Evolutionary conservation across 371 early-diverging fungal genomes (phyloP), one percentile per base, ranked within the genome.

Genomic region (Lichtheimia hyalospora): DNA sequence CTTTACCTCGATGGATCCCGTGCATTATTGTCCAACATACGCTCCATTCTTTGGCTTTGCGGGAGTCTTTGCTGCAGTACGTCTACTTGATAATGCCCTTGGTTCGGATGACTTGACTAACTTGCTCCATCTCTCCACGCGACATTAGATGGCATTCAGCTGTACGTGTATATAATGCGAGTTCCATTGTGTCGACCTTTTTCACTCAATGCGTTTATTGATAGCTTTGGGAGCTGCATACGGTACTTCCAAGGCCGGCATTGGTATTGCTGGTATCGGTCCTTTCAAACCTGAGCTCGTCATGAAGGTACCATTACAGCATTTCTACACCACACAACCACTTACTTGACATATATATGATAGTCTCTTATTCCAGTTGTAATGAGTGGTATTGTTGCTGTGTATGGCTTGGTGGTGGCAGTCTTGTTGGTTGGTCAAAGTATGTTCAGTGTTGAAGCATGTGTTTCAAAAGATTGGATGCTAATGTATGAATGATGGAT

Each of bases 341-440:
- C 46, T 21, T 18, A 16, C 46, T n/a, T 55, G 10, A 15, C 13
- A 2, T 49, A 50, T 42, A 16, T 13, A 70, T 39, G 15, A 15
- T 59, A 77, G 75, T 84, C 89, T 49, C 82, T 92, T 51, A 88
- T 94, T 60, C 95, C 95, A 18, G 93, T 95, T 53, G 87, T 95
- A 62, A 95, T 95, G 95, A 92, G 92, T 69, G 95, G 95, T 91
- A 94, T 95, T 75, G 89, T 95, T 67, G 95, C 87, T 63, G 90
- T 95, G 61, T 95, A 95, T 74, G 95, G 95, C 34, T 70, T 95
- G 7, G 94, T 93, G 5, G 93, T 94, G 16, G 81, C 92, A 15
- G 95, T 92, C 15, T 78, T 95, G 49, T 86, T 94, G 54, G 81
- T 89, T 40, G 89, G 86, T 70, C 83, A 86, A 68, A 74, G 89